A percentile compares a stretch with the other conserved stretches of the same genome.
Evolutionary conservation across 805 yeast genomes (phyloP).

Genomic region (Myxozyma neotropica): DNA sequence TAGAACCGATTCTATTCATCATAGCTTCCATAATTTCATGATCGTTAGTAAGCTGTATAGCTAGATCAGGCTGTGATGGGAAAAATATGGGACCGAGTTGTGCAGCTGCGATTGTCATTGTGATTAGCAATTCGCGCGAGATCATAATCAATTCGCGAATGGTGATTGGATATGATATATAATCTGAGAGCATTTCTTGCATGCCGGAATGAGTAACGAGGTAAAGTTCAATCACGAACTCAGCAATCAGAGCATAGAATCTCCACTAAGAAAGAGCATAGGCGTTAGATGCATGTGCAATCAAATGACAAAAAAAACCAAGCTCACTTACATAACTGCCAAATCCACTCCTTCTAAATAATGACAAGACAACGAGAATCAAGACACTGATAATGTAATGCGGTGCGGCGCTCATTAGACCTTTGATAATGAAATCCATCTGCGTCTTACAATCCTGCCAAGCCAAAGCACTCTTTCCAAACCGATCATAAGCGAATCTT

Average conservation of each 20-base stretch:
- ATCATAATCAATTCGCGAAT: conserved; percentile 30
- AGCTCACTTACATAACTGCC: conserved; percentile 25
- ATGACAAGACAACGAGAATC: conserved; percentile 26
- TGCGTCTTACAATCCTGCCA: conserved; percentile 21
- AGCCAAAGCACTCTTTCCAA: conserved; percentile 81
- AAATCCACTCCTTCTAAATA: conserved; percentile 28
- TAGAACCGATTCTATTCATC: background rate
- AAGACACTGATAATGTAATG: conserved; percentile 30
- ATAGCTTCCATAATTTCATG: conserved; percentile 1
- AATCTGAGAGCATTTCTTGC: conserved; percentile 8
- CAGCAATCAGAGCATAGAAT: conserved; percentile 29
- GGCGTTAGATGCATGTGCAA: too few relatives aligned
- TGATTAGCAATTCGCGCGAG: conserved; percentile 30
- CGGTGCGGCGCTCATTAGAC: conserved; percentile 11
- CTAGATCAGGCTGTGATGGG: conserved; percentile 4
- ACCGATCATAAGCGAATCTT: conserved; percentile 80
- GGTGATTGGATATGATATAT: conserved; percentile 30
- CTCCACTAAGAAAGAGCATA: conserved; percentile 36
- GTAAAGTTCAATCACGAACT: conserved; percentile 33
- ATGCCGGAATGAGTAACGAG: conserved; percentile 35
- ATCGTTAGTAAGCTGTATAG: conserved; percentile 1
- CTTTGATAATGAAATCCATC: conserved; percentile 14
- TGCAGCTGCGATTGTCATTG: conserved; percentile 34
- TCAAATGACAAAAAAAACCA: background rate
- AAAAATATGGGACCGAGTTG: conserved; percentile 35